phyloP scores from a whole-genome alignment of 495 filamentous ascomycete species.

The Aspergillus taichungensis region DNA sequence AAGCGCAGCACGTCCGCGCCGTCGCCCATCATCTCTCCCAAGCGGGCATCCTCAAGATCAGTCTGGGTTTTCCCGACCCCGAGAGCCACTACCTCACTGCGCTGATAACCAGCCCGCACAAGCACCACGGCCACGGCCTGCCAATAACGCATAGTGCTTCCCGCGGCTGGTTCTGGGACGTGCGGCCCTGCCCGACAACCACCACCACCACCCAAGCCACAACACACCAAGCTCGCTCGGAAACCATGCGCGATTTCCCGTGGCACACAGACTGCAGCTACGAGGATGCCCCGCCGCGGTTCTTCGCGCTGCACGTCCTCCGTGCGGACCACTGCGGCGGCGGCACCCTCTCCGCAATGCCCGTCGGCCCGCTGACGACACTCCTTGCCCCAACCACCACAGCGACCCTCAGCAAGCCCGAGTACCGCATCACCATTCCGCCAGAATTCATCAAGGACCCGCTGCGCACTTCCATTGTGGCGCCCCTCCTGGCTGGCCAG shows the following conservation, averaged over 20 bases:
- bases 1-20: not conserved
- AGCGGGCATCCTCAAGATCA: conserved; percentile 19
- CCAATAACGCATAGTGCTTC: conserved; percentile 26
- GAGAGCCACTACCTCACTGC: conserved; percentile 19
- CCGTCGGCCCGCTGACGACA: conserved; percentile 11
- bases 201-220: conserved; percentile 4
- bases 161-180: conserved; percentile 30
- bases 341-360: conserved; percentile 26
- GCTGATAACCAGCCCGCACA: conserved; percentile 20
- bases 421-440: conserved; percentile 24
- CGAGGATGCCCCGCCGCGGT: conserved; percentile 24
- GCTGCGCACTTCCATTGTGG: conserved; percentile 11
- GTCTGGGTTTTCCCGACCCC: conserved; percentile 17
- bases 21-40: not conserved
- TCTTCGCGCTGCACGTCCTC: conserved; percentile 33
- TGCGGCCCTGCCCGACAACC: conserved; percentile 20
- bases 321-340: conserved; percentile 27
- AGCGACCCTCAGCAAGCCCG: conserved; percentile 8
- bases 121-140: conserved; percentile 19
- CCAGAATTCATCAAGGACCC: conserved; percentile 23
- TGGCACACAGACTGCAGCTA: conserved; percentile 41
- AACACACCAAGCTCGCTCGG: conserved; percentile 23
- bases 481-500: conserved; percentile 9
- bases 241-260: conserved; percentile 25
- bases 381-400: conserved; percentile 13